Evolutionary conservation across 2,329 filamentous ascomycete species (phyloP).

Genomic region (Dactylellina haptotyla): DNA sequence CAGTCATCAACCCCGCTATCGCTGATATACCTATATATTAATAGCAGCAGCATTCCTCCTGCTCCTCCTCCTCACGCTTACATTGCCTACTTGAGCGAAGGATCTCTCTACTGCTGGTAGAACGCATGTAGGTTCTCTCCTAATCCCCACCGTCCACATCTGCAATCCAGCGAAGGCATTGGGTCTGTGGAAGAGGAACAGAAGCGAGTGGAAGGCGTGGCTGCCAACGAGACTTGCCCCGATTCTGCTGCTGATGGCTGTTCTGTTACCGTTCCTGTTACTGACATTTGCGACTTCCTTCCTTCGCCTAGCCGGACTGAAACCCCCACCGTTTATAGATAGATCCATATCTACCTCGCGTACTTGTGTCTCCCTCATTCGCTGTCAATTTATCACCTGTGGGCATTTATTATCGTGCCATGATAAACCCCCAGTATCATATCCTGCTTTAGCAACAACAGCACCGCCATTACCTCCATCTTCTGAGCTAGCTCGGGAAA

Average conservation of each 20-base stretch:
- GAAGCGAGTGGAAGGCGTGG: background rate
- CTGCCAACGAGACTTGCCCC: background rate
- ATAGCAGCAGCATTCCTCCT: background rate
- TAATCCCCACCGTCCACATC: background rate
- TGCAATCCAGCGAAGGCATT: conserved; percentile 6
- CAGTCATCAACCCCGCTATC: background rate
- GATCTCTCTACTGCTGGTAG: background rate
- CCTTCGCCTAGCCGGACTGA: conserved; percentile 25
- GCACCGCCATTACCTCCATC: conserved; percentile 30
- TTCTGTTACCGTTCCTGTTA: conserved; percentile 28
- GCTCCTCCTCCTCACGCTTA: background rate
- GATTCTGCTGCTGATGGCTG: background rate
- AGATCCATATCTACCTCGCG: conserved; percentile 4
- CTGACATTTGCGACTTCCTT: conserved; percentile 17
- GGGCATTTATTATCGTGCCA: conserved; percentile 44
- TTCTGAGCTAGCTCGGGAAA: conserved; percentile 6
- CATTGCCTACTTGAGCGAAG: conserved; percentile 5
- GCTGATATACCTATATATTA: too few species aligned
- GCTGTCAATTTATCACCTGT: conserved; percentile 6
- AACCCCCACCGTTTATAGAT: conserved; percentile 20
- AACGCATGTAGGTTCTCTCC: background rate
- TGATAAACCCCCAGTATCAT: conserved; percentile 34
- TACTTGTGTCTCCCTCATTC: background rate
- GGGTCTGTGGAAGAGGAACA: too few species aligned
- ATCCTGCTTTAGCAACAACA: conserved; percentile 34